Percentiles rank a stretch among this genome's conserved stretches.
Evolutionary conservation across 495 filamentous ascomycete genomes (phyloP).

Genomic region (Tuber microsphaerosporum): DNA sequence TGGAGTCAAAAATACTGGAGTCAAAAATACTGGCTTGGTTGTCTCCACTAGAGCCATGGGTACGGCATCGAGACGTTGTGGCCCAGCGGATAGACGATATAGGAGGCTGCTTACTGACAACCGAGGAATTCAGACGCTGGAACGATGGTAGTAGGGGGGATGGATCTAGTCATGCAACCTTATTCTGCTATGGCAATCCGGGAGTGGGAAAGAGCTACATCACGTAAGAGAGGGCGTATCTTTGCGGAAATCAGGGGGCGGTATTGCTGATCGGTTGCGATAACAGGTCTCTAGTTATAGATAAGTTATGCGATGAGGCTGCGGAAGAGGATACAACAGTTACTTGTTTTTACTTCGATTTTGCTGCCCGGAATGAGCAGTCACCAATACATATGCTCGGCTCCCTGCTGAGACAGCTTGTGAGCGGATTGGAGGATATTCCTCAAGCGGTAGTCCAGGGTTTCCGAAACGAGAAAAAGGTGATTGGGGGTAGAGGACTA

Average conservation of each 20-base stretch:
- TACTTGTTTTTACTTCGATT: too few relatives aligned
- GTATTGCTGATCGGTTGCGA: neutral
- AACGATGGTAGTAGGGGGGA: neutral
- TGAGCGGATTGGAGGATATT: neutral
- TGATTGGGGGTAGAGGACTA: too few relatives aligned
- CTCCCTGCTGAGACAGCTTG: neutral
- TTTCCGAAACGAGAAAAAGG: too few relatives aligned
- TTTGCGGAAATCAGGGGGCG: neutral
- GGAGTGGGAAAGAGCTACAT: neutral
- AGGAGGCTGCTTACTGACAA: neutral
- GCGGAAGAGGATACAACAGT: neutral
- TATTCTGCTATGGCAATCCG: neutral
- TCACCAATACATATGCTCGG: neutral
- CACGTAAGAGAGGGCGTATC: neutral
- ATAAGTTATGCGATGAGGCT: neutral
- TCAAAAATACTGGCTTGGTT: too few relatives aligned
- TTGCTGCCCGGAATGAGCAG: neutral
- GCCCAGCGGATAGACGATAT: neutral
- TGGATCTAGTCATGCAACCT: neutral
- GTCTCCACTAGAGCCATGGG: neutral
- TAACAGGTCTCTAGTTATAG: neutral
- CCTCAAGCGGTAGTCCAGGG: neutral
- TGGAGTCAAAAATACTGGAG: too few relatives aligned
- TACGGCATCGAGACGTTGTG: too few relatives aligned
- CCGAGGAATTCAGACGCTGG: neutral